Conservation (phyloP, 257 asterid genomes). For the Solanum sitiens region DNA sequence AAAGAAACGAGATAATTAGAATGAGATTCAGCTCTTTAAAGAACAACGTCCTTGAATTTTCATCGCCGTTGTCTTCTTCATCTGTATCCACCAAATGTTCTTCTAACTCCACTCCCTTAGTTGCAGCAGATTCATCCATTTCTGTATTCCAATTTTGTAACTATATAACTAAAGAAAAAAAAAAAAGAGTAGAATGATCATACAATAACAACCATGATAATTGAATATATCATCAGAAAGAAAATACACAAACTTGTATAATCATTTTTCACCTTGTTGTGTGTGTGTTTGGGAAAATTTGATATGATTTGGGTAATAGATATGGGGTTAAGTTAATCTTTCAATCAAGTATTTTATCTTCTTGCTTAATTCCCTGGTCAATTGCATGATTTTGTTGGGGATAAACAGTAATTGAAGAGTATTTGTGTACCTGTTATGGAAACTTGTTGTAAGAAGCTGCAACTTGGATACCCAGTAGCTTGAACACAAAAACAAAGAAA, state of each 20-base stretch:
- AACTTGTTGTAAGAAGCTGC: background rate
- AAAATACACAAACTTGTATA: background rate
- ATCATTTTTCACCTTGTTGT: background rate
- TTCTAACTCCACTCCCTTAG: background rate
- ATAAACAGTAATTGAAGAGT: background rate
- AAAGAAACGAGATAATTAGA: constrained; percentile 31
- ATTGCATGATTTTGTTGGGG: background rate
- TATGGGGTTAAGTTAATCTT: background rate
- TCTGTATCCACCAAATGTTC: background rate
- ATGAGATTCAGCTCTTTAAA: constrained; percentile 30
- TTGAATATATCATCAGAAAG: background rate
- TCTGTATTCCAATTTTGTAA: background rate
- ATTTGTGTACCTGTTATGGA: background rate
- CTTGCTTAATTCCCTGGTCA: background rate
- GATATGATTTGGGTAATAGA: background rate
- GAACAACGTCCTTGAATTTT: background rate
- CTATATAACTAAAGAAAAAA: too few species aligned
- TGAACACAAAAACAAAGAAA: background rate
- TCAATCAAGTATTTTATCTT: too few species aligned
- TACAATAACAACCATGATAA: background rate
- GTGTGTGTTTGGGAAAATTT: background rate
- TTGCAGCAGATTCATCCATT: constrained; percentile 4
- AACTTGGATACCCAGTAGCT: background rate
- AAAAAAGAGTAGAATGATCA: too few species aligned
- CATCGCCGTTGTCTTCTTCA: background rate